Evolutionary conservation across 305 asterid genomes (phyloP).

Genomic region (Fraxinus floribunda): DNA sequence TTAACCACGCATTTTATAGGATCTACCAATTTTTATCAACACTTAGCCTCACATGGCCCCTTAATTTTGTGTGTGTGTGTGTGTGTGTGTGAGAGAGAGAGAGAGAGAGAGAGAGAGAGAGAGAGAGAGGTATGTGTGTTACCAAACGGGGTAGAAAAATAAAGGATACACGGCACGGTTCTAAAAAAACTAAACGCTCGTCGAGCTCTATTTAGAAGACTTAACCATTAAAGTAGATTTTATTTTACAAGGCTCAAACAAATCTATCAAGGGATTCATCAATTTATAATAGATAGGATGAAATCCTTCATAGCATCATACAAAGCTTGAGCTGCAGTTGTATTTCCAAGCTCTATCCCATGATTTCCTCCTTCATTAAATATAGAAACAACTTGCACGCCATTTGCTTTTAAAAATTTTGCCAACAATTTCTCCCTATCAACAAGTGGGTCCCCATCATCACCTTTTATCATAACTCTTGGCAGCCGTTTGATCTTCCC

Average conservation of each 20-base stretch:
- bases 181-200: neutral
- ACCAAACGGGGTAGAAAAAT: neutral
- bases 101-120: neutral
- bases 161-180: neutral
- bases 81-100: neutral
- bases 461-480: conserved; percentile 46
- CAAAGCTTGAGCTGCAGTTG: conserved; percentile 36
- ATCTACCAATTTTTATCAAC: neutral
- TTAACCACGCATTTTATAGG: neutral
- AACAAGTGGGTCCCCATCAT: conserved; percentile 49
- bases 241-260: neutral
- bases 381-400: conserved; percentile 34
- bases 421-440: conserved; percentile 40
- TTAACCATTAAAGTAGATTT: too few relatives aligned
- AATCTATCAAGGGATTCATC: neutral
- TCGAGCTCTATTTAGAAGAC: neutral
- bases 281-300: conserved; percentile 6
- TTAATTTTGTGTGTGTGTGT: too few relatives aligned
- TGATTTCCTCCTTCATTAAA: conserved; percentile 37
- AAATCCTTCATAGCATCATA: conserved; percentile 32
- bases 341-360: conserved; percentile 40
- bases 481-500: conserved; percentile 47
- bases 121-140: neutral
- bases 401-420: conserved; percentile 27
- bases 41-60: too few relatives aligned